Evolutionary conservation across 768 basidiomycete genomes (phyloP), one percentile per base, ranked within the genome.

Genomic region (Auricularia heimuer): DNA sequence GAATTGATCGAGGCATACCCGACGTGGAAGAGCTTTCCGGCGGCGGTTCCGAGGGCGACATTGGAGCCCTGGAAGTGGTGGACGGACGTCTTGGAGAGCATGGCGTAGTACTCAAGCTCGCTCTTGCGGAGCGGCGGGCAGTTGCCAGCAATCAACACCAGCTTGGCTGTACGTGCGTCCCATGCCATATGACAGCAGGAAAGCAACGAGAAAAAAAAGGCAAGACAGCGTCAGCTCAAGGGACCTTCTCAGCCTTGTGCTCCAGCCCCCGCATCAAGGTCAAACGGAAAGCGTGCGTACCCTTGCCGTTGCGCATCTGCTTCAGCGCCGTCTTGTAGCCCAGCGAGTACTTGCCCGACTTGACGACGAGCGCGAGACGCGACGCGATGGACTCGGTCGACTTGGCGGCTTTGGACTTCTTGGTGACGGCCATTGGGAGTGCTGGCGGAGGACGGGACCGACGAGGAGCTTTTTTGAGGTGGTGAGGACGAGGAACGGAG

Each of bases 21-120:
- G 67, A 98, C 96, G 70, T 95, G 94, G 92, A 98, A 99, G 70
- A 98, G 88, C 81, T 95, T 96, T 76, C 97, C 97, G 66, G 97
- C 95, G 77, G 97, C 97, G 62, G 97, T 99, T 65, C 97, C 97
- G 69, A 99, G 89, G 66, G 96, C 92, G 71, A 98, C 94, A 76
- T 99, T 99, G 68, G 94, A 94, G 69, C 97, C 97, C 69, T 87
- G 83, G 77, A 97, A 99, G 82, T 98, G 95, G 81, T 98, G 97
- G 65, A 98, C 96, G 65, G 91, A 87, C 65, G 96, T 98, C 84
- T 99, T 99, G 70, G 94, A 97, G 76, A 99, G 84, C 95, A 97
- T 97, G 80, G 94, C 97, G 76, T 98, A 99, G 84, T 98, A 99
- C 83, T 99, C 97, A 66, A 99, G 84, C 83, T 99, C 97, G 67